phyloP scores from a whole-genome alignment of 768 basidiomycete genomes.

The Obba rivulosa region DNA sequence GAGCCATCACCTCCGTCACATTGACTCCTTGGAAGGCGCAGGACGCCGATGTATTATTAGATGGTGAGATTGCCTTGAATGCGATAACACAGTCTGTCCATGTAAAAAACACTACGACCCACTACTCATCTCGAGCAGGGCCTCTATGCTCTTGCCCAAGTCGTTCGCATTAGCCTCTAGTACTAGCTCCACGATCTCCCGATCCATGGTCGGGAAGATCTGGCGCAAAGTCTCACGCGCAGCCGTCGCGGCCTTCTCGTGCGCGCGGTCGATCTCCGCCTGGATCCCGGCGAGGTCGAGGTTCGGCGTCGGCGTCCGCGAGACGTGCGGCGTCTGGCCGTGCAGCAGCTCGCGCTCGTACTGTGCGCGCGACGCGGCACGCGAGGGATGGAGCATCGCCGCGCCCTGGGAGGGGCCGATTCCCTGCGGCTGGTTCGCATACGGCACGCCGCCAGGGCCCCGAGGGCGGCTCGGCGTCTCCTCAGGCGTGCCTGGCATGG shows the following conservation, averaged over 20 bases:
- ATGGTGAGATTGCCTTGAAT: no score
- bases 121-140: slow-evolving; percentile 66
- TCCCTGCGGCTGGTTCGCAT: slow-evolving; percentile 43
- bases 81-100: no score
- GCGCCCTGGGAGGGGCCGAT: slow-evolving; percentile 42
- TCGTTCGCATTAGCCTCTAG: slow-evolving; percentile 87
- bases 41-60: no score
- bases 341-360: slow-evolving; percentile 25
- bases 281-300: slow-evolving; percentile 68
- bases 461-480: slow-evolving; percentile 46
- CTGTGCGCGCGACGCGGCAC: slow-evolving; percentile 35
- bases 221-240: slow-evolving; percentile 74
- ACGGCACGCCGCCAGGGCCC: slow-evolving; percentile 26
- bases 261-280: slow-evolving; percentile 72
- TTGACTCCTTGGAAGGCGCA: no score
- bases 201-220: slow-evolving; percentile 83
- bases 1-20: no score
- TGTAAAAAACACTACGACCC: slow-evolving; percentile 17
- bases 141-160: slow-evolving; percentile 86
- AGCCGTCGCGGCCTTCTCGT: slow-evolving; percentile 66
- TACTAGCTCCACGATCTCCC: slow-evolving; percentile 83
- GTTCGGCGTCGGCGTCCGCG: slow-evolving; percentile 64
- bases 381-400: slow-evolving; percentile 19
- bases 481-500: slow-evolving; percentile 30
- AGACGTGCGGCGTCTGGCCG: slow-evolving; percentile 36